Conservation (phyloP, 441 rosid species). For the Pelargonium hybrid region DNA sequence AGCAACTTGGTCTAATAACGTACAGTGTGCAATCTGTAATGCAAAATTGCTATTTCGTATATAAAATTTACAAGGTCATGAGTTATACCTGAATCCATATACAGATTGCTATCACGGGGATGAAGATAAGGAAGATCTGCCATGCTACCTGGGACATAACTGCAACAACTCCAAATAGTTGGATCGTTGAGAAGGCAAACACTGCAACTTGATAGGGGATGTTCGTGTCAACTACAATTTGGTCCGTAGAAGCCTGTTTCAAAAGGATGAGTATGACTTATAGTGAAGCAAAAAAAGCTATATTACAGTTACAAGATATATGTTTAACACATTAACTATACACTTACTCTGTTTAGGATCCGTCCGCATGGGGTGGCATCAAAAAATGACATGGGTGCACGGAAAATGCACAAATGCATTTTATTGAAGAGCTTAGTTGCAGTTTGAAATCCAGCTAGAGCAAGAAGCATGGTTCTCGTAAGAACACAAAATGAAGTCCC, state of each 20-base stretch:
- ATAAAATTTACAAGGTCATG: neutral
- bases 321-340: too few relatives aligned
- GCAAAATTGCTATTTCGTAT: too few relatives aligned
- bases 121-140: constrained; percentile 62
- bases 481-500: constrained; percentile 68
- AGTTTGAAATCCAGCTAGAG: constrained; percentile 59
- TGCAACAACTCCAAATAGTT: constrained; percentile 56
- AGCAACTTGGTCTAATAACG: too few relatives aligned
- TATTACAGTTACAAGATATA: neutral
- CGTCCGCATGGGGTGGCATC: constrained; percentile 89
- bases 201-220: constrained; percentile 40
- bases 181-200: constrained; percentile 47
- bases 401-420: constrained; percentile 75
- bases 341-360: constrained; percentile 65
- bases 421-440: constrained; percentile 66
- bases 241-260: constrained; percentile 73
- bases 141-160: constrained; percentile 89
- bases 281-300: too few relatives aligned
- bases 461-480: constrained; percentile 52
- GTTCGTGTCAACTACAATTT: constrained; percentile 49
- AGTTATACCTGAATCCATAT: constrained; percentile 64
- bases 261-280: constrained; percentile 1
- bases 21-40: too few relatives aligned
- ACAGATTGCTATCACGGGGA: constrained; percentile 57
- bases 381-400: constrained; percentile 86